Base-by-base conservation (phyloP, 371 early-diverging fungal species). In the Apophysomyces ossiformis region DNA sequence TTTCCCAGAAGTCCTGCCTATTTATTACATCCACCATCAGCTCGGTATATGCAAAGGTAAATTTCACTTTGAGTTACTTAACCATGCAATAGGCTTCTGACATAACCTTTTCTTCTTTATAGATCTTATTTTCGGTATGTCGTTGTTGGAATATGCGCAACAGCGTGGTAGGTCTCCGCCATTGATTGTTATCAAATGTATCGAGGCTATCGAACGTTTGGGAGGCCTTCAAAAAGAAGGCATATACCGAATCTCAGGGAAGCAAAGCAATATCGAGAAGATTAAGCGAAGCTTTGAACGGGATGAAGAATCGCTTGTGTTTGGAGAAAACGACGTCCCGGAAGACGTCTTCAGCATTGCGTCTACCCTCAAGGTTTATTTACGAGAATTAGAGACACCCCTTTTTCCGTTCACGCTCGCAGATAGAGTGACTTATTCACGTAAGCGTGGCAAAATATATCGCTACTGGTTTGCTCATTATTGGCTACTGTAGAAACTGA, bases 141-240 rank as follows among this genome's bases (percentile, higher is more conserved):
- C 84, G 6, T 68, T 91, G 38, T 61, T 67, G 1, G 84, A 84
- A 56, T 82, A 83, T 68, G 81, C 84, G 38, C 77, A 80, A 56
- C 76, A 75, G 58, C 69, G 76, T 65, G 61, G 72, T 18, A 70
- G 82, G 59, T 75, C 81, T 0, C 85, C 88, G 4, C 91, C 91
- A 0, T 37, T 85, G 7, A 72, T 90, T 5, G 78, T 91, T 7
- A 68, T 77, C 16, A 81, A 82, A 47, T 88, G 89, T 61, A 74
- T 88, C 15, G 80, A 84, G 18, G 85, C 88, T 16, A 78, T 91
- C 58, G 89, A 91, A 58, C 73, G 79, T 13, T 63, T 85, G 13
- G 89, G 87, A 58, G 89, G 89, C 8, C 56, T 90, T 13, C 83
- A 86, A 32, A 78, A 73, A 21, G 91, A 91, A 68, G 91, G 91